Evolutionary conservation across 2,329 filamentous ascomycete genomes (phyloP).

Genomic region (Bipolaris bicolor): DNA sequence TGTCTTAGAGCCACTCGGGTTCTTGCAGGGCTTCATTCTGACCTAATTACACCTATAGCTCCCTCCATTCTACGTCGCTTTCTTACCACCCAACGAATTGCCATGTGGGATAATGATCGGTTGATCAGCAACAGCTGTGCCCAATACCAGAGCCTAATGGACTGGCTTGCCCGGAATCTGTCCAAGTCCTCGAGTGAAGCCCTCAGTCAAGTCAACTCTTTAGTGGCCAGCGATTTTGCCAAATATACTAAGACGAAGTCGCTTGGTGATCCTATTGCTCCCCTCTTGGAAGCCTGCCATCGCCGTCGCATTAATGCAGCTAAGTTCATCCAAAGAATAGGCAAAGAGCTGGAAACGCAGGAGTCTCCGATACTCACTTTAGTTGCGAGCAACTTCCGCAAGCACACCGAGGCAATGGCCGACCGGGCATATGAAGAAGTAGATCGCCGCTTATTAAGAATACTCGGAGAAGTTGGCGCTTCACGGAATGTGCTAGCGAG

Average conservation of each 20-base stretch:
- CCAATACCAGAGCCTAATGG: neutral
- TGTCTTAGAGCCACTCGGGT: neutral
- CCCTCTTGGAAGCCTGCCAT: neutral
- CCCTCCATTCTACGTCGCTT: neutral
- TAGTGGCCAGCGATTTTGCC: neutral
- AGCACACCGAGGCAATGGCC: constrained; percentile 3
- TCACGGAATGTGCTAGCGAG: neutral
- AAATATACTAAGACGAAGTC: neutral
- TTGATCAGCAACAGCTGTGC: accelerated
- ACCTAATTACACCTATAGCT: neutral
- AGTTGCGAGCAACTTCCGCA: neutral
- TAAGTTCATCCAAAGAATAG: too few relatives aligned
- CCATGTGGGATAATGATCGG: neutral
- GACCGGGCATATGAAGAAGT: constrained; percentile 1
- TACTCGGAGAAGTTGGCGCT: neutral
- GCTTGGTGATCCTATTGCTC: neutral
- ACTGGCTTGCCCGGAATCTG: neutral
- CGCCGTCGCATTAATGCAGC: neutral
- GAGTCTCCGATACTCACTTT: constrained; percentile 2
- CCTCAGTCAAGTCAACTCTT: neutral
- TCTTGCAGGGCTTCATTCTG: neutral
- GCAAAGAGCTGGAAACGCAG: neutral
- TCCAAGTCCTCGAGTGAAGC: neutral
- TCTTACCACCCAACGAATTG: neutral
- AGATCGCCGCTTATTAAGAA: neutral